Percentiles rank a stretch among this genome's conserved stretches.
Evolutionary conservation across 1,284 basidiomycete species (phyloP).

Genomic region (Entoloma clypeatum): DNA sequence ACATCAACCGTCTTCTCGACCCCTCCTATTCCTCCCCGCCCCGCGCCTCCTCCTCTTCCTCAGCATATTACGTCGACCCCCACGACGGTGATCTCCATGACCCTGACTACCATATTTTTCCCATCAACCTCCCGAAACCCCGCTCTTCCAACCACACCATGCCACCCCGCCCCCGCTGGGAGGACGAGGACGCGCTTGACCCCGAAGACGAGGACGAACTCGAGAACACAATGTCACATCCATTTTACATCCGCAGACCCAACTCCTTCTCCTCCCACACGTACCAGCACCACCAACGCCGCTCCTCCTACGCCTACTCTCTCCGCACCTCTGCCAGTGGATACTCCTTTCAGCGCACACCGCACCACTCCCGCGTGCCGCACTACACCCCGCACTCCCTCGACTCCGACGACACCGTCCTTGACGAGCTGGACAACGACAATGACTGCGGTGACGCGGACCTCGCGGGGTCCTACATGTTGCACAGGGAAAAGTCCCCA

Average conservation of each 20-base stretch:
- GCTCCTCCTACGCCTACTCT: slow-evolving; percentile 14
- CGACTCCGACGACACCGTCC: slow-evolving; percentile 31
- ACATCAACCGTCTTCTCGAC: slow-evolving; percentile 61
- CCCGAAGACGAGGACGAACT: slow-evolving; percentile 28
- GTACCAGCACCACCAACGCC: slow-evolving; percentile 10
- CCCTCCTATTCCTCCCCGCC: slow-evolving; percentile 54
- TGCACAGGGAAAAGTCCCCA: no score
- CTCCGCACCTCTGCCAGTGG: no score
- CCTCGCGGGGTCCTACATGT: slow-evolving; percentile 6
- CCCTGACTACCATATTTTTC: slow-evolving; percentile 66
- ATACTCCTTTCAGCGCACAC: slow-evolving; percentile 16
- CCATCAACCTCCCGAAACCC: slow-evolving; percentile 29
- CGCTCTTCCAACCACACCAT: slow-evolving; percentile 19
- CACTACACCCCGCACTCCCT: slow-evolving; percentile 25
- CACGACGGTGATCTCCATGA: slow-evolving; percentile 63
- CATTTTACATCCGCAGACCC: slow-evolving; percentile 4
- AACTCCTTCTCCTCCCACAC: slow-evolving; percentile 13
- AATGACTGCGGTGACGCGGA: not conserved
- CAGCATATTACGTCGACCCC: slow-evolving; percentile 52
- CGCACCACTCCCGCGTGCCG: slow-evolving; percentile 16
- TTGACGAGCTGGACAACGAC: slow-evolving; percentile 19
- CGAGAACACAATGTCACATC: slow-evolving; percentile 6
- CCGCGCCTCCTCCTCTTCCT: slow-evolving; percentile 18
- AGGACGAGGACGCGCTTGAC: slow-evolving; percentile 31
- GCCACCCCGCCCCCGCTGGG: slow-evolving; percentile 19